These are phyloP conservation scores for Apiospora hydei DNA, from an alignment of 2,329 filamentous ascomycete genomes.

Conservation along the genomic window DNA sequence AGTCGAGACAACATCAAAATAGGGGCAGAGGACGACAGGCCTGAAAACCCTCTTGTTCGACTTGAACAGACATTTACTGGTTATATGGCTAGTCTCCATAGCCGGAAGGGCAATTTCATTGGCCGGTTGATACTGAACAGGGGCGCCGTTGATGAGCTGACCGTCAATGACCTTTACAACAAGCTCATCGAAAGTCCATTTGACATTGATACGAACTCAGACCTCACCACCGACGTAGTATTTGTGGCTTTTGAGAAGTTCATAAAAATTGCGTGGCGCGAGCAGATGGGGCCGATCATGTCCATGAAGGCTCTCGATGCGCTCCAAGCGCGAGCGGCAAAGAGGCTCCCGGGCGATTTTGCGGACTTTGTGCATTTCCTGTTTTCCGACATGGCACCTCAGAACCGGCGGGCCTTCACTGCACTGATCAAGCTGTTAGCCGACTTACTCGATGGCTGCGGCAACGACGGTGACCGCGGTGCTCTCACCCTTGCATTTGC, in stretches of 20 bases:
- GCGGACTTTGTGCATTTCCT: constrained; percentile 71
- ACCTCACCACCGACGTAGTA: constrained; percentile 81
- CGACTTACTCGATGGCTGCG: constrained; percentile 86
- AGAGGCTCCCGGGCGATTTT: constrained; percentile 75
- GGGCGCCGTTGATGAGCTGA: constrained; percentile 74
- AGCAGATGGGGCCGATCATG: constrained; percentile 87
- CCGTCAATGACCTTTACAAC: constrained; percentile 91
- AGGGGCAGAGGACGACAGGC: constrained; percentile 57
- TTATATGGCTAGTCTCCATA: constrained; percentile 82
- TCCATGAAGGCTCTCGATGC: constrained; percentile 73
- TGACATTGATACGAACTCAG: constrained; percentile 76
- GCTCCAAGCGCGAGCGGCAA: constrained; percentile 73
- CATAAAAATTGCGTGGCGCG: constrained; percentile 83
- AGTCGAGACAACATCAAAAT: constrained; percentile 54
- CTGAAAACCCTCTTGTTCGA: constrained; percentile 72
- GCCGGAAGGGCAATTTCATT: constrained; percentile 85
- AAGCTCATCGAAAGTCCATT: constrained; percentile 83
- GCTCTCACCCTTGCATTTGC: constrained; percentile 88
- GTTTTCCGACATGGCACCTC: constrained; percentile 71
- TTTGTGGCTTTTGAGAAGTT: constrained; percentile 97
- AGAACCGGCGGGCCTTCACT: constrained; percentile 79
- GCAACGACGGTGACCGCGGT: constrained; percentile 89
- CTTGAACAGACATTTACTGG: constrained; percentile 87
- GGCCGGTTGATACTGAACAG: constrained; percentile 78
- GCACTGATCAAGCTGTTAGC: constrained; percentile 85